Evolutionary conservation across 768 basidiomycete species (phyloP).

Genomic region (Fomitopsis pulvina): DNA sequence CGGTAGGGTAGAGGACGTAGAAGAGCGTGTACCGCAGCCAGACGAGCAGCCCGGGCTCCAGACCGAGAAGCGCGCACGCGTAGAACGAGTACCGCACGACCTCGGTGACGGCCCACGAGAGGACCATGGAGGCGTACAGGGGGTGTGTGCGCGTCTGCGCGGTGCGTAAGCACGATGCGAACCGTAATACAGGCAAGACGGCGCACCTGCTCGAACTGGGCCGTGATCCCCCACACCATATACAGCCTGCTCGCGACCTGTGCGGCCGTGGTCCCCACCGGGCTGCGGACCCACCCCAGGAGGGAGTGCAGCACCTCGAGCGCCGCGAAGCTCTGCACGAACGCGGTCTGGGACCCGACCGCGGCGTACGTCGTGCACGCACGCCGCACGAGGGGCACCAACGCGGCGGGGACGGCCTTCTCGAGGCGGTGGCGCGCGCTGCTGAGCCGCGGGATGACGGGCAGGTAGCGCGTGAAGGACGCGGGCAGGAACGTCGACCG

Average conservation of each 20-base stretch:
- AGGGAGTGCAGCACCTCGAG: slow-evolving; percentile 82
- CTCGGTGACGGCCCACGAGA: slow-evolving; percentile 91
- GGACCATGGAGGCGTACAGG: slow-evolving; percentile 83
- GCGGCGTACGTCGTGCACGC: slow-evolving; percentile 53
- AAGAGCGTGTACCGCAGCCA: slow-evolving; percentile 90
- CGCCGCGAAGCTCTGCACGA: slow-evolving; percentile 78
- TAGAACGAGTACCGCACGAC: slow-evolving; percentile 91
- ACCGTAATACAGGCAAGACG: slow-evolving; percentile 1
- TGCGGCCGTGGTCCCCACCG: slow-evolving; percentile 63
- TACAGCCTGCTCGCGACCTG: slow-evolving; percentile 81
- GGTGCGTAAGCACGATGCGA: neutral
- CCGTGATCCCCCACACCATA: slow-evolving; percentile 80
- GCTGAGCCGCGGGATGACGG: slow-evolving; percentile 9
- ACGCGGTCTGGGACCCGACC: slow-evolving; percentile 53
- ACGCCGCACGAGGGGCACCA: slow-evolving; percentile 41
- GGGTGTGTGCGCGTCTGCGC: slow-evolving; percentile 62
- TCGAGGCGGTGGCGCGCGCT: slow-evolving; percentile 8
- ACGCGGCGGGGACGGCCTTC: slow-evolving; percentile 25
- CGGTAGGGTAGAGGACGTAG: slow-evolving; percentile 88
- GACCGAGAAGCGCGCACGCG: slow-evolving; percentile 54
- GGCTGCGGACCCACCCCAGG: slow-evolving; percentile 74
- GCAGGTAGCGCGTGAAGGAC: slow-evolving; percentile 4
- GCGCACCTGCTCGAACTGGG: slow-evolving; percentile 55
- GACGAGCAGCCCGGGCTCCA: slow-evolving; percentile 42
- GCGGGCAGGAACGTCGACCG: slow-evolving; percentile 2